These are phyloP conservation scores for Alternaria brassicicola DNA, from an alignment of 2,329 filamentous ascomycete species.

Conservation along the genomic window DNA sequence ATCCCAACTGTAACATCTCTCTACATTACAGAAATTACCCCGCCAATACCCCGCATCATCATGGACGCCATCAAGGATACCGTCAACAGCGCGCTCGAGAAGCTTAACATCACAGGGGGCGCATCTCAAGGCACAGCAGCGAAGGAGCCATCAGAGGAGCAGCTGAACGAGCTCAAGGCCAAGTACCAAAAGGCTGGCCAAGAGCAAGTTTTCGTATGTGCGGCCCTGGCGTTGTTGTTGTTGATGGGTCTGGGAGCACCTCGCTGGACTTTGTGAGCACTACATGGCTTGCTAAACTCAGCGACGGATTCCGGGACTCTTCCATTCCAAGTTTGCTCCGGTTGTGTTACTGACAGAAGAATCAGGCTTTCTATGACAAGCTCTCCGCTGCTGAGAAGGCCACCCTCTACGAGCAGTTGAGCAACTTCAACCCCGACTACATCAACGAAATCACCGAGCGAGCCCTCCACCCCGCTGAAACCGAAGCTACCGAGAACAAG, in stretches of 20 bases:
- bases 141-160: conserved; percentile 66
- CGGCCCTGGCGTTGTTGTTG: background rate
- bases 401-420: conserved; percentile 79
- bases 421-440: conserved; percentile 78
- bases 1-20: conserved; percentile 3
- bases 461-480: conserved; percentile 77
- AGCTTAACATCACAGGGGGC: conserved; percentile 48
- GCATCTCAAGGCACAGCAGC: conserved; percentile 45
- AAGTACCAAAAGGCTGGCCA: conserved; percentile 78
- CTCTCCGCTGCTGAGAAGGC: conserved; percentile 76
- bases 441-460: conserved; percentile 87
- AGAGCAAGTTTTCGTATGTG: conserved; percentile 72
- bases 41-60: conserved; percentile 27
- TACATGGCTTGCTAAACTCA: background rate
- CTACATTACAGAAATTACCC: conserved; percentile 11
- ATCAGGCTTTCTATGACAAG: conserved; percentile 74
- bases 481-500: conserved; percentile 57
- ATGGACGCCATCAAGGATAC: conserved; percentile 52
- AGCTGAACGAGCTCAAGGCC: conserved; percentile 70
- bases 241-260: background rate
- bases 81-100: conserved; percentile 51
- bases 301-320: background rate
- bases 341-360: background rate
- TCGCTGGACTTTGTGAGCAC: conserved; percentile 2
- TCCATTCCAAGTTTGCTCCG: background rate